Percentiles rank a stretch among this genome's conserved stretches.
These are phyloP conservation scores for Penicillium concentricum DNA, from an alignment of 2,329 filamentous ascomycete species.

Conservation along the genomic window DNA sequence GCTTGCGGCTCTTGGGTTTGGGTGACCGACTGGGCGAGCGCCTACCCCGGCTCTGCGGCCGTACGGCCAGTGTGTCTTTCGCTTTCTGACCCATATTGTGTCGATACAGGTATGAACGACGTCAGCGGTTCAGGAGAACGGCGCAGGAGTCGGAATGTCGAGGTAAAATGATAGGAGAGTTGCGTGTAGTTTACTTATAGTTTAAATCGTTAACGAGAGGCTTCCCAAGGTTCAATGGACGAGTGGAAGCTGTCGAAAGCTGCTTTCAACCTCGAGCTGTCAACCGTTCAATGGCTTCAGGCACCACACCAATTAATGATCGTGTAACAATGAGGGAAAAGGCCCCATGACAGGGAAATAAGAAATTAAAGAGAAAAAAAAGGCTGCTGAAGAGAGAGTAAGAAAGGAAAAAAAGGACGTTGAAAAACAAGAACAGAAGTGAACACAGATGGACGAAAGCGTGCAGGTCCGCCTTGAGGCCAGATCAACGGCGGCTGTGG, in stretches of 20 bases:
- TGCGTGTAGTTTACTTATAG: neutral
- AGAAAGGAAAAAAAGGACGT: slow-evolving; percentile 22
- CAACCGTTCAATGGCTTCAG: slow-evolving; percentile 13
- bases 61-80: slow-evolving; percentile 39
- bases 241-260: slow-evolving; percentile 9
- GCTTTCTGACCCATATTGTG: slow-evolving; percentile 31
- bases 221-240: slow-evolving; percentile 7
- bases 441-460: slow-evolving; percentile 33
- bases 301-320: slow-evolving; percentile 34
- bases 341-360: slow-evolving; percentile 37
- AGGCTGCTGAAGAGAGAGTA: slow-evolving; percentile 16
- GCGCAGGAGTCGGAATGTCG: slow-evolving; percentile 10
- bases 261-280: slow-evolving; percentile 16
- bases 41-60: slow-evolving; percentile 33
- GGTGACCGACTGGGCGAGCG: slow-evolving; percentile 43
- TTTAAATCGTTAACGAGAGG: slow-evolving; percentile 1
- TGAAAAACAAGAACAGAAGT: slow-evolving; percentile 25
- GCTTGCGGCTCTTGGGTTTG: slow-evolving; percentile 38
- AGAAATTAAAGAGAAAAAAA: slow-evolving; percentile 21
- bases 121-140: slow-evolving; percentile 7
- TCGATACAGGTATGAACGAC: slow-evolving; percentile 10
- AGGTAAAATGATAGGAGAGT: neutral
- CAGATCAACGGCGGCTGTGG: slow-evolving; percentile 33
- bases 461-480: slow-evolving; percentile 31
- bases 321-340: slow-evolving; percentile 33